Conservation (phyloP, 2,329 filamentous ascomycete species). For the Xylariaceae sp. region DNA sequence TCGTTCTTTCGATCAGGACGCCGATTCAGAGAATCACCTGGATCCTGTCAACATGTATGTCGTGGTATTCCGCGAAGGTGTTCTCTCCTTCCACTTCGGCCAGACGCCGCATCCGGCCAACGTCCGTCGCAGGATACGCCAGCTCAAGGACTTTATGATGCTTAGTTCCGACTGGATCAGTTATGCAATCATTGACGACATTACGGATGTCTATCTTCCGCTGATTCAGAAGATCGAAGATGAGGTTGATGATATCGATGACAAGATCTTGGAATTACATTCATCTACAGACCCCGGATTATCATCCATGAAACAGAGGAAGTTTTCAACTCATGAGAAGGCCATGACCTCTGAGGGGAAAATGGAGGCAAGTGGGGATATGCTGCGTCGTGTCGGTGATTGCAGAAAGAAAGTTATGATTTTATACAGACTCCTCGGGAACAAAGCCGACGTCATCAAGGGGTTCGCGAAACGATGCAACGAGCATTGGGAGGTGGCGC, state of each 20-base stretch:
- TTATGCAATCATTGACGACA: slow-evolving; percentile 96
- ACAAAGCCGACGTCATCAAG: slow-evolving; percentile 98
- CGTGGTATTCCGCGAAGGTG: slow-evolving; percentile 90
- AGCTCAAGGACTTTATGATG: slow-evolving; percentile 88
- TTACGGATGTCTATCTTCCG: slow-evolving; percentile 92
- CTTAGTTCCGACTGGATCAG: slow-evolving; percentile 96
- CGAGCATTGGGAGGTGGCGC: slow-evolving; percentile 94
- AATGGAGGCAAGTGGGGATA: slow-evolving; percentile 59
- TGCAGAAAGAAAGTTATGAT: slow-evolving; percentile 97
- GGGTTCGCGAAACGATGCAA: slow-evolving; percentile 98
- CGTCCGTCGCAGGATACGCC: slow-evolving; percentile 85
- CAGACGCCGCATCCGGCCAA: slow-evolving; percentile 94
- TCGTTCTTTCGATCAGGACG: slow-evolving; percentile 93
- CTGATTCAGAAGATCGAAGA: slow-evolving; percentile 90
- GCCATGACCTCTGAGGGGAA: slow-evolving; percentile 41
- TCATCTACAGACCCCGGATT: slow-evolving; percentile 44
- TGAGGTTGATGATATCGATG: slow-evolving; percentile 95
- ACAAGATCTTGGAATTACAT: slow-evolving; percentile 79
- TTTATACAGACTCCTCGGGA: slow-evolving; percentile 84
- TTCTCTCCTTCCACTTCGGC: slow-evolving; percentile 96
- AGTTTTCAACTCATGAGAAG: slow-evolving; percentile 40
- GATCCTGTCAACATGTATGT: slow-evolving; percentile 98
- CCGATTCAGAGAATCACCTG: slow-evolving; percentile 80
- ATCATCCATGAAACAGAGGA: slow-evolving; percentile 34
- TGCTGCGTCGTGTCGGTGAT: slow-evolving; percentile 88